These are phyloP conservation scores for Aschersonia sp. DNA, from an alignment of 2,329 filamentous ascomycete species.

Conservation along the genomic window DNA sequence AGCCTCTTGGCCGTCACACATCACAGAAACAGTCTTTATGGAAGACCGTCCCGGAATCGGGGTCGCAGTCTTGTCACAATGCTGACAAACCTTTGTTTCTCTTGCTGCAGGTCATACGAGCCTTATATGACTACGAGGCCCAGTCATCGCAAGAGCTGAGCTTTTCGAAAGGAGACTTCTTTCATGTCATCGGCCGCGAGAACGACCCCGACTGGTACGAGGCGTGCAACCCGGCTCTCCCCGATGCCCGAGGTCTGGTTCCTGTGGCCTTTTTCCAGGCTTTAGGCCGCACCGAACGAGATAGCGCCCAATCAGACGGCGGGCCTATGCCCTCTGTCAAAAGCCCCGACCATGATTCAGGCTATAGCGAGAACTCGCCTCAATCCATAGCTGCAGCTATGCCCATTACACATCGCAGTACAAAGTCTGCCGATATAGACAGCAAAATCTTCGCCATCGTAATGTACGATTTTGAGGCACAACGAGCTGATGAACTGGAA, in stretches of 20 bases:
- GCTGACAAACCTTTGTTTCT: background rate
- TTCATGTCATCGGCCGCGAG: constrained; percentile 93
- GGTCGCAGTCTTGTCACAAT: background rate
- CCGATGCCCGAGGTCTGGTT: constrained; percentile 77
- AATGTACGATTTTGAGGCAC: constrained; percentile 91
- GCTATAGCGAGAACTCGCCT: constrained; percentile 41
- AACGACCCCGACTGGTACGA: constrained; percentile 96
- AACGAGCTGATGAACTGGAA: constrained; percentile 89
- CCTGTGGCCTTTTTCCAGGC: constrained; percentile 90
- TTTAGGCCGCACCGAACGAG: constrained; percentile 80
- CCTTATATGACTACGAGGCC: constrained; percentile 83
- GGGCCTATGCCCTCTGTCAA: constrained; percentile 33
- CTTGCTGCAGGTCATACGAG: constrained; percentile 70
- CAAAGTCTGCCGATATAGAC: constrained; percentile 42
- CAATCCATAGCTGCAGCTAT: constrained; percentile 9
- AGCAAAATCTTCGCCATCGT: constrained; percentile 95
- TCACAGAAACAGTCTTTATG: no score
- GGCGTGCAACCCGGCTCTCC: constrained; percentile 85
- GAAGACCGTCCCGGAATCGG: no score
- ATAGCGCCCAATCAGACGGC: constrained; percentile 61
- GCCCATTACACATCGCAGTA: constrained; percentile 24
- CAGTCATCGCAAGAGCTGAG: constrained; percentile 65
- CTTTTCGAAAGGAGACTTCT: constrained; percentile 92
- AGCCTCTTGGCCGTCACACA: no score
- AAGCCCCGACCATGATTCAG: constrained; percentile 74